Base-by-base conservation (phyloP, 768 basidiomycete species). In the Dendrothele bispora region DNA sequence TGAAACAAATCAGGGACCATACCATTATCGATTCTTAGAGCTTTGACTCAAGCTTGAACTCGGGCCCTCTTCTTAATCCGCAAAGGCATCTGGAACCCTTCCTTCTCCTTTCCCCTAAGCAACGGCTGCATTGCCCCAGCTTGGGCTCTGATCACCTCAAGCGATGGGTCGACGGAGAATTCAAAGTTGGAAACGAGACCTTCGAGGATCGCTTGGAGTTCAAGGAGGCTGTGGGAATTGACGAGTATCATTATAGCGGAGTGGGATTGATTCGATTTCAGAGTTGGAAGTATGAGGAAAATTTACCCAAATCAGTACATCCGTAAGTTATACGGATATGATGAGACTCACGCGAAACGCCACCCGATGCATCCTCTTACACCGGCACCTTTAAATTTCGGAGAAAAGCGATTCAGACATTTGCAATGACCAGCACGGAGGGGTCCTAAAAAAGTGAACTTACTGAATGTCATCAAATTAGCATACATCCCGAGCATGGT, bases 201-300 rank as follows among this genome's bases (percentile, higher is more conserved):
- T 17, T 67, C 62, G 28, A 77, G 54, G 52, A 77, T 72, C 2
- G 63, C 62, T 51, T 78, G 75, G 39, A 74, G 55, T 55, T 78
- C 75, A 39, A 64, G 45, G 0, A 72, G 32, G 7, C 64, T 67
- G 55, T 7, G 5, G 7, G 10, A 32, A 10, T 10, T n/a, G n/a
- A 32, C 30, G 17, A 29, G 4, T 4, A 43, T n/a, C n/a, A n/a
- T n/a, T n/a, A n/a, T n/a, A n/a, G n/a, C n/a, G n/a, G n/a, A n/a
- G n/a, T n/a, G n/a, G n/a, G n/a, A n/a, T n/a, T 27, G n/a, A n/a
- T n/a, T 5, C 39, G 17, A 39, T 24, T 22, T 12, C 17, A n/a
- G n/a, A 12, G 8, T 3, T 37, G 5, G 24, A 27, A 1, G 3
- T 7, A 27, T 12, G 44, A 39, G 38, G 24, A 32, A 43, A 34